Base-by-base conservation (phyloP, 192 early-diverging fungal species). In the Coemansia reversa region DNA sequence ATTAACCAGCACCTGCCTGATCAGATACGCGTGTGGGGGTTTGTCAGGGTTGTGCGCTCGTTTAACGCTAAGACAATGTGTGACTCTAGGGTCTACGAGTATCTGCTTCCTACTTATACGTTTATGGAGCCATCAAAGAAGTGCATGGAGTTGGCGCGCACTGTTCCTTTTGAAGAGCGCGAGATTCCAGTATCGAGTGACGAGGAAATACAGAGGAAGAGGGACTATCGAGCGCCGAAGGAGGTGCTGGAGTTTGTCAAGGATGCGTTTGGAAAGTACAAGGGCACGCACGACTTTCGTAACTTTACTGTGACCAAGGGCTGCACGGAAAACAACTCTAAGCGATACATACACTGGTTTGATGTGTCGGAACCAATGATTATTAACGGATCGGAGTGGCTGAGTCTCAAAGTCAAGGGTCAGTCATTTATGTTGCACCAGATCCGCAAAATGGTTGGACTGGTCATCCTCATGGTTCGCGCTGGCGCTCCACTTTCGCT, bases 351-450 rank as follows among this genome's bases (percentile, higher is more conserved):
- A 33, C 87, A 89, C 61, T 86, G 66, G 53, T 96, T 97, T 66
- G 74, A 84, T 58, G 92, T 90, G 72, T 82, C 81, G 7, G 89
- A 90, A 12, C 91, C 91, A 33, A 83, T 86, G 74, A 62, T 87
- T 42, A 88, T 89, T 55, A 58, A 86, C 14, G 84, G 81, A 20
- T 76, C 83, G 24, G 95, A 99, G 72, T 98, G 96, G 97, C 69
- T 99, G 24, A 90, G 89, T 29, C 73, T 96, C 27, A 96, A 94
- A 67, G 88, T 99, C 25, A 85, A 91, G 65, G 97, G 97, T 4
- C 95, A 98, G 75, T 90, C 91, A 42, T 99, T 99, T 64, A 98
- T 99, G 95, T 82, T 99, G 30, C 96, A 99, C 82, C 97, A 99
- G 82, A 99, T 99, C 67, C 90, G 97, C 35, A 98, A 98, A 70